Base-by-base conservation (phyloP, 148 eudicot species). In the Rhododendron kiyosumense region DNA sequence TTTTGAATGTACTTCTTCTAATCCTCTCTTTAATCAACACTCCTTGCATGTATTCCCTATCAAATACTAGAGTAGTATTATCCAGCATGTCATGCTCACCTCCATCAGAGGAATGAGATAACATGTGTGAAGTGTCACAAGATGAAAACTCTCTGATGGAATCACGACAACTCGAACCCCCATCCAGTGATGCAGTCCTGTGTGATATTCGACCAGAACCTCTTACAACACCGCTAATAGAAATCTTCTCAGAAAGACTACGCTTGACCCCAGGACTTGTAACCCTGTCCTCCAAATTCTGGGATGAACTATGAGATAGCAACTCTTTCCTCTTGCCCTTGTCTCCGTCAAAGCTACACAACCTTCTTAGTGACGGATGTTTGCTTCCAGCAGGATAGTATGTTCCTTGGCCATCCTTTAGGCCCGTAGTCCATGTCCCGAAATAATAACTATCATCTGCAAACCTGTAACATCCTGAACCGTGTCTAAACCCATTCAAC, bases 1-100 rank as follows among this genome's bases (percentile, higher is more conserved):
- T 89, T 87, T 88, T 93, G 79, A 48, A 82, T 36, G 86, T 85
- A 79, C 69, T 80, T 80, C 90, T 90, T 85, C 85, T 89, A 69
- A 92, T 65, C 89, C 89, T 88, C 88, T 97, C 98, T 81, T 91
- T 91, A 34, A 95, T 92, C 89, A 97, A 86, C 83, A 97, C 93
- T 61, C 98, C 99, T 90, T 97, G 99, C 94, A 91, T 93, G 61
- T 97, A 97, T 89, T 95, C 98, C 90, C 98, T 91, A 89, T 97
- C 98, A 86, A 88, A 93, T 43, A 92, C 93, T 83, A 89, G 85
- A 85, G 85, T 84, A 80, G 51, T 86, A 83, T 86, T 89, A 82
- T 88, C 94, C 85, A 82, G 80, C 85, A 46, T 83, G 51, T 90
- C 94, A 61, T 9, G 38, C 87, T 86, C 91, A 83, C 86, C 91